These are phyloP conservation scores for Kodamaea derodonti DNA, from an alignment of 1,139 yeast genomes.

Conservation along the genomic window DNA sequence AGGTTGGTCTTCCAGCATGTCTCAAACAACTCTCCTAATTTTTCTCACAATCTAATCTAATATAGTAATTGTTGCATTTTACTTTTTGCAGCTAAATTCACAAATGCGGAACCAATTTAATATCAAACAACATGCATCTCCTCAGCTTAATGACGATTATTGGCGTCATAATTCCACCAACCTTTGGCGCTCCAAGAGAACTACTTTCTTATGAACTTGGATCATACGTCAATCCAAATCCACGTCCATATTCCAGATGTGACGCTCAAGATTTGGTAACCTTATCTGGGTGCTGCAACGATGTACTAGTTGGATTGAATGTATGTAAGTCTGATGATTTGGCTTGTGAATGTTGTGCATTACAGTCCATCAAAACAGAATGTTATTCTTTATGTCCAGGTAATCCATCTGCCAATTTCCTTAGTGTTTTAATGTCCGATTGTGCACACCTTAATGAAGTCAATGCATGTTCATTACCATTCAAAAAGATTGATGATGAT, in stretches of 20 bases:
- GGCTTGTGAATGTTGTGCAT: slow-evolving; percentile 55
- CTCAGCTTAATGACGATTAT: background rate
- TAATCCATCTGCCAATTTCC: slow-evolving; percentile 44
- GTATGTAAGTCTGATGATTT: slow-evolving; percentile 50
- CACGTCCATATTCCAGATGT: slow-evolving; percentile 34
- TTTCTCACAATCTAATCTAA: no score
- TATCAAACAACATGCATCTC: background rate
- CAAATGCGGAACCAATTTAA: no score
- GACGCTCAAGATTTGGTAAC: slow-evolving; percentile 41
- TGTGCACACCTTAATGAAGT: slow-evolving; percentile 45
- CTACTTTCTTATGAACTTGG: slow-evolving; percentile 28
- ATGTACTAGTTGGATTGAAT: slow-evolving; percentile 40
- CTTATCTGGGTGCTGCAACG: slow-evolving; percentile 43
- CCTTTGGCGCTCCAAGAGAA: no score
- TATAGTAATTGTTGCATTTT: no score
- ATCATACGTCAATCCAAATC: slow-evolving; percentile 45
- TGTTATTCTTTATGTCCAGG: slow-evolving; percentile 50
- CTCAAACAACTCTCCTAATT: no score
- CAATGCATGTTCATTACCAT: slow-evolving; percentile 49
- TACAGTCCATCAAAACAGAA: slow-evolving; percentile 41
- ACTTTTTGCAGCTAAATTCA: no score
- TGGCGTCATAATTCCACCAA: no score
- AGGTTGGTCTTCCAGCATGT: no score
- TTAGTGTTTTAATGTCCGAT: slow-evolving; percentile 42
- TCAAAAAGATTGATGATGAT: slow-evolving; percentile 33